Base-by-base conservation (phyloP, 345 rosid species). In the Gossypium herbaceum region DNA sequence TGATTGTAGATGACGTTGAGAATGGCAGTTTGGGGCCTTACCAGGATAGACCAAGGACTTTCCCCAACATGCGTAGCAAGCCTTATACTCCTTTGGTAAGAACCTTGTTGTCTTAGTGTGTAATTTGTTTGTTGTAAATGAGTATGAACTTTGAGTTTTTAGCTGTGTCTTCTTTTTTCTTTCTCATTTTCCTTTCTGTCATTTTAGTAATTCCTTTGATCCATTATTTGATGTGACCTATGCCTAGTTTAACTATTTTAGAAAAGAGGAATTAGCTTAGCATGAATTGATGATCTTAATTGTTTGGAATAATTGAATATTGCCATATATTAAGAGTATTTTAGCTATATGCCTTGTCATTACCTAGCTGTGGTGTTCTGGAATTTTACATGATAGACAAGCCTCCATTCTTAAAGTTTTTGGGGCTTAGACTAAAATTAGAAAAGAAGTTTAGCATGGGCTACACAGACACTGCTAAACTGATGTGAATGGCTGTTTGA, bases 1-100 rank as follows among this genome's bases (percentile, higher is more conserved):
- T 87, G 93, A 89, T 93, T 77, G 97, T 84, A 84, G 96, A 90
- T 80, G 98, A 93, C 76, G 70, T 95, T 71, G 99, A 95, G 91
- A 86, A 80, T 81, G 94, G 93, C 55, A 78, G 75, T 80, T 69
- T 92, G 90, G 86, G 88, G 82, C 80, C 94, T 72, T 93, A 81
- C 85, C 87, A 58, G 73, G 98, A 91, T 60, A 87, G 91, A 84
- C 91, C 90, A 1, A 91, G 98, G 90, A 85, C 86, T 17, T 95
- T 95, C 78, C 99, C 99, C 73, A 89, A 71, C 81, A 91, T 93
- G 99, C 94, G 97, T 34, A 83, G 79, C 68, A 95, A 92, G 84
- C 76, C 97, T 16, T 89, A 93, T 76, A 82, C 85, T 29, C 97
- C 97, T 47, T 63, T 83, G 87, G 99, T 93, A 77, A 80, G 58